Evolutionary conservation across 2,329 filamentous ascomycete genomes (phyloP).

Genomic region (Aspergillus terreus): DNA sequence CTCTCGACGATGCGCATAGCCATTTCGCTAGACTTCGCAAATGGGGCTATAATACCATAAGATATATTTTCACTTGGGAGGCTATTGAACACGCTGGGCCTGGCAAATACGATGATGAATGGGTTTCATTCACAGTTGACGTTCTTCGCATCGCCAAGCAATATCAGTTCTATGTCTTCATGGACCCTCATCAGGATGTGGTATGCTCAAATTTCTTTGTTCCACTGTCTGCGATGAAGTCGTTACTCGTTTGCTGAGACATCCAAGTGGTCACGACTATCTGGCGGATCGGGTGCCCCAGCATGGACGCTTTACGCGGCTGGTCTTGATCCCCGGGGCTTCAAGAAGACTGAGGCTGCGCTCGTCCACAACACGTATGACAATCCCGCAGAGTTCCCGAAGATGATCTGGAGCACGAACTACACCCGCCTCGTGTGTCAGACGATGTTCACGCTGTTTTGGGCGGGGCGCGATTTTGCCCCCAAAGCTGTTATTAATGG

Average conservation of each 20-base stretch:
- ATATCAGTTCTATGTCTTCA: slow-evolving; percentile 94
- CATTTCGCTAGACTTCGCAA: slow-evolving; percentile 84
- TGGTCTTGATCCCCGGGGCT: slow-evolving; percentile 80
- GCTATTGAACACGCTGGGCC: slow-evolving; percentile 93
- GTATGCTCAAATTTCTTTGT: slow-evolving; percentile 48
- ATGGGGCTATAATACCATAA: slow-evolving; percentile 93
- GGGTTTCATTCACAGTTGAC: slow-evolving; percentile 85
- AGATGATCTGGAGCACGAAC: slow-evolving; percentile 99
- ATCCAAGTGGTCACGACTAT: slow-evolving; percentile 81
- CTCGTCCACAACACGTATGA: slow-evolving; percentile 93
- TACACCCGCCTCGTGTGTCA: slow-evolving; percentile 83
- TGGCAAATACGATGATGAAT: slow-evolving; percentile 88
- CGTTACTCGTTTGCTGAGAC: slow-evolving; percentile 24
- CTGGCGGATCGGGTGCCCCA: slow-evolving; percentile 89
- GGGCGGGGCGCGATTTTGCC: slow-evolving; percentile 83
- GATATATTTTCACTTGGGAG: slow-evolving; percentile 98
- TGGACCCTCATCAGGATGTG: slow-evolving; percentile 98
- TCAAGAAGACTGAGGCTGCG: slow-evolving; percentile 82
- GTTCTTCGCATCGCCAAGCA: slow-evolving; percentile 77
- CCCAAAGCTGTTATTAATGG: slow-evolving; percentile 95
- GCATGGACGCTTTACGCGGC: slow-evolving; percentile 98
- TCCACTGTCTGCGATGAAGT: background rate
- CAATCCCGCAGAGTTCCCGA: slow-evolving; percentile 80
- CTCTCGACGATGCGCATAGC: slow-evolving; percentile 72
- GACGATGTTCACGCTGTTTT: slow-evolving; percentile 93